These are phyloP conservation scores for Calonectria pteridis DNA, from an alignment of 2,329 filamentous ascomycete species.

Conservation along the genomic window DNA sequence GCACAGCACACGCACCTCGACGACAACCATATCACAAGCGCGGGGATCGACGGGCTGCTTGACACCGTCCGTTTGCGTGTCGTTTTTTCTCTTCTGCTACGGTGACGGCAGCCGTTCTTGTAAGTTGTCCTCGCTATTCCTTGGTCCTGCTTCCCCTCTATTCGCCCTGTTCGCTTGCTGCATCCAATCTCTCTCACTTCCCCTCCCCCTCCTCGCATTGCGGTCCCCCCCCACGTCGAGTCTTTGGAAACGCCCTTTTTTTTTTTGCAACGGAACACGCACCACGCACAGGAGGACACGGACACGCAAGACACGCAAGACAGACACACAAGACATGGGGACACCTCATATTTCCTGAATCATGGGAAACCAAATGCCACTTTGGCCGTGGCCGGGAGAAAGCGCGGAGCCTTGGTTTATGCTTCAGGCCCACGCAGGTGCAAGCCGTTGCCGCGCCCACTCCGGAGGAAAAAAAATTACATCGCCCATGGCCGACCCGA, in stretches of 20 bases:
- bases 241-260: conserved; percentile 5
- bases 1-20: background rate
- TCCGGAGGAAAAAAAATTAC: background rate
- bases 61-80: background rate
- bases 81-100: background rate
- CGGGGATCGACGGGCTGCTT: conserved; percentile 7
- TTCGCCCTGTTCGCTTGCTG: background rate
- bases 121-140: background rate
- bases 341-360: background rate
- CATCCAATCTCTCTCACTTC: background rate
- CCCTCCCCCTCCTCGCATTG: background rate
- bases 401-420: background rate
- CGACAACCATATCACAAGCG: conserved; percentile 6
- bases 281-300: conserved; percentile 7
- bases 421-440: background rate
- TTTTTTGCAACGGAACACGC: conserved; percentile 9
- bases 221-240: background rate
- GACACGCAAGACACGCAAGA: conserved; percentile 8
- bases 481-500: background rate
- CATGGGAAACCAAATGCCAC: background rate
- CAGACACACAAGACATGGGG: background rate
- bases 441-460: conserved; percentile 1
- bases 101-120: background rate
- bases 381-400: background rate
- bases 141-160: background rate